phyloP scores from a whole-genome alignment of 371 early-diverging fungal species.

The Mycotypha africana region DNA sequence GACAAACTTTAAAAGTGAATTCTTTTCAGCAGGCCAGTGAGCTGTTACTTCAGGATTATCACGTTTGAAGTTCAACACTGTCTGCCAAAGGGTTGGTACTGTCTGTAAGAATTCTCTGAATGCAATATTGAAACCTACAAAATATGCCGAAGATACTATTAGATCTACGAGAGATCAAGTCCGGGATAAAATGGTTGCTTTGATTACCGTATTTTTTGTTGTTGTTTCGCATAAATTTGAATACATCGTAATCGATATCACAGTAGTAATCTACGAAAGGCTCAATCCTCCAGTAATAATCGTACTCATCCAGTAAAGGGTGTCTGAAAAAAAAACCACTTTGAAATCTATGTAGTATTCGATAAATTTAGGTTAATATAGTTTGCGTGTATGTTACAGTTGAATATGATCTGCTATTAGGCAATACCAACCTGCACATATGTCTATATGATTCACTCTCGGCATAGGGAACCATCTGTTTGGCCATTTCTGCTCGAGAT shows the following conservation, averaged over 20 bases:
- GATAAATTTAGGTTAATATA: too few species aligned
- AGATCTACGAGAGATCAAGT: too few species aligned
- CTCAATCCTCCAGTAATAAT: slow-evolving; percentile 97
- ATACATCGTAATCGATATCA: slow-evolving; percentile 55
- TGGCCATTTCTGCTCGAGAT: slow-evolving; percentile 52
- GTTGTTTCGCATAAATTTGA: slow-evolving; percentile 16
- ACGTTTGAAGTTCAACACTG: slow-evolving; percentile 44
- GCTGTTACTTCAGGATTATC: slow-evolving; percentile 31
- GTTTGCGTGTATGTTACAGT: too few species aligned
- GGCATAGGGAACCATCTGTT: slow-evolving; percentile 72
- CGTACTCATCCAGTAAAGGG: slow-evolving; percentile 68
- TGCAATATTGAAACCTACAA: slow-evolving; percentile 58
- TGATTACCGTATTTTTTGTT: slow-evolving; percentile 19
- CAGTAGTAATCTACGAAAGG: slow-evolving; percentile 89
- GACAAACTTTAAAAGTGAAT: slow-evolving; percentile 39
- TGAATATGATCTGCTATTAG: too few species aligned
- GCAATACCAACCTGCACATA: slow-evolving; percentile 71
- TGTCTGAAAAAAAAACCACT: slow-evolving; percentile 88
- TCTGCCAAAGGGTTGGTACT: slow-evolving; percentile 69
- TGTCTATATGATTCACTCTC: slow-evolving; percentile 82
- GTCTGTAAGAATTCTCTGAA: slow-evolving; percentile 69
- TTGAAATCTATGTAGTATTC: slow-evolving; percentile 50
- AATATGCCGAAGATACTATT: too few species aligned
- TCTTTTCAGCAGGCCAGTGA: slow-evolving; percentile 26
- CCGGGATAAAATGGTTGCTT: too few species aligned